phyloP scores from a whole-genome alignment of 495 filamentous ascomycete genomes.

The Xylaria intraflava region DNA sequence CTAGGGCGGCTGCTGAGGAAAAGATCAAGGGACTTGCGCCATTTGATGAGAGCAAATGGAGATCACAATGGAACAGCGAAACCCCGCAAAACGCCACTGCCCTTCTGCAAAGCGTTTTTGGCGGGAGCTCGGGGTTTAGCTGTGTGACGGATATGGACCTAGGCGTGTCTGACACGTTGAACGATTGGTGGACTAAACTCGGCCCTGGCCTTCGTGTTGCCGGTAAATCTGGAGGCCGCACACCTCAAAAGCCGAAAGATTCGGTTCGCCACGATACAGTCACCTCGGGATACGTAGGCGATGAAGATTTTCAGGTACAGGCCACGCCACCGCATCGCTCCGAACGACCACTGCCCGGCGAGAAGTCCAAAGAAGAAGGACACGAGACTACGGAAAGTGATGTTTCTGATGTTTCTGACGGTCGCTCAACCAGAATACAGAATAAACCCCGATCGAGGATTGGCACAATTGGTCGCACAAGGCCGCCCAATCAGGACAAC shows the following conservation, averaged over 20 bases:
- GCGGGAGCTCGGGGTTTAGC: conserved; percentile 19
- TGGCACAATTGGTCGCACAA: conserved; percentile 25
- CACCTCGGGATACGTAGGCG: conserved; percentile 22
- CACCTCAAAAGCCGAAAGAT: conserved; percentile 1
- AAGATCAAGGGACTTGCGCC: conserved; percentile 50
- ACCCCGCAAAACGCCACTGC: conserved; percentile 28
- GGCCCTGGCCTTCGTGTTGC: conserved; percentile 12
- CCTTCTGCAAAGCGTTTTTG: conserved; percentile 33
- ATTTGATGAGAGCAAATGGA: conserved; percentile 48
- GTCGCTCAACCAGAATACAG: not conserved
- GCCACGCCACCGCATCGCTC: conserved; percentile 35
- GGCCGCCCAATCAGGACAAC: not conserved
- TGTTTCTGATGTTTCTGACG: conserved; percentile 14
- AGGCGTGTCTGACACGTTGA: conserved; percentile 26
- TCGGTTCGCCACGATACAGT: not conserved
- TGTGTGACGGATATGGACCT: conserved; percentile 19
- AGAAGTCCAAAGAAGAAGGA: not conserved
- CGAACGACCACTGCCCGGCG: conserved; percentile 1
- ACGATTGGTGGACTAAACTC: conserved; percentile 48
- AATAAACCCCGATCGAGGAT: conserved; percentile 14
- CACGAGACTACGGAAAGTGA: conserved; percentile 18
- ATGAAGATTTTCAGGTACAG: conserved; percentile 48
- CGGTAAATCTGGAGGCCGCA: conserved; percentile 6
- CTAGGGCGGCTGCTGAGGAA: conserved; percentile 39
- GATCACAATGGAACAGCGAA: conserved; percentile 23